Percentiles rank a stretch among this genome's conserved stretches.
Conservation (phyloP, 1,139 yeast genomes). For the Geotrichum phurueaensis region DNA sequence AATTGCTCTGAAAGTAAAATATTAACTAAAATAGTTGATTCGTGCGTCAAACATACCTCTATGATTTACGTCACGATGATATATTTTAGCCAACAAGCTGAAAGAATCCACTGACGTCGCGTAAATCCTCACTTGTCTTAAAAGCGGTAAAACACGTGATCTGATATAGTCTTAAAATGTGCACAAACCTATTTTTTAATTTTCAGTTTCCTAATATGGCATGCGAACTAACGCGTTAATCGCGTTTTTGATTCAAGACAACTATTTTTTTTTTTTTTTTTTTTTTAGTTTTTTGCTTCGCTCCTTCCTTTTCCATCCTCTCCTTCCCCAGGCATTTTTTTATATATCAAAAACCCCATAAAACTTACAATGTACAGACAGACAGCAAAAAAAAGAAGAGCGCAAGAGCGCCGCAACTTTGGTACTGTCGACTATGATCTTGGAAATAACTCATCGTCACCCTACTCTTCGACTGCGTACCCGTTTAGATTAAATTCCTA, state of each 20-base stretch:
- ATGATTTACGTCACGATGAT: no score
- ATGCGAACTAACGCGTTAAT: neutral
- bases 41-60: no score
- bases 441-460: constrained; percentile 25
- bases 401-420: constrained; percentile 68
- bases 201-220: neutral
- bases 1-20: no score
- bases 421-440: constrained; percentile 33
- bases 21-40: no score
- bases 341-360: neutral
- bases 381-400: constrained; percentile 53
- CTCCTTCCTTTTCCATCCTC: neutral
- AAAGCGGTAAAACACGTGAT: neutral
- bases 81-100: neutral
- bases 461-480: constrained; percentile 27
- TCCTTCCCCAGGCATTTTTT: neutral
- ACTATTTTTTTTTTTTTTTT: neutral
- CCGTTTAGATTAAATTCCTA: constrained; percentile 61
- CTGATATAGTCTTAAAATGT: neutral
- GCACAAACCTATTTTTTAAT: neutral
- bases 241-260: neutral
- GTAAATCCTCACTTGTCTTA: neutral
- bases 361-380: constrained; percentile 59
- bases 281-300: neutral
- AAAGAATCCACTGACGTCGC: neutral